Evolutionary conservation across 805 yeast genomes (phyloP), one percentile per base, ranked within the genome.

Genomic region (Spathaspora boniae): DNA sequence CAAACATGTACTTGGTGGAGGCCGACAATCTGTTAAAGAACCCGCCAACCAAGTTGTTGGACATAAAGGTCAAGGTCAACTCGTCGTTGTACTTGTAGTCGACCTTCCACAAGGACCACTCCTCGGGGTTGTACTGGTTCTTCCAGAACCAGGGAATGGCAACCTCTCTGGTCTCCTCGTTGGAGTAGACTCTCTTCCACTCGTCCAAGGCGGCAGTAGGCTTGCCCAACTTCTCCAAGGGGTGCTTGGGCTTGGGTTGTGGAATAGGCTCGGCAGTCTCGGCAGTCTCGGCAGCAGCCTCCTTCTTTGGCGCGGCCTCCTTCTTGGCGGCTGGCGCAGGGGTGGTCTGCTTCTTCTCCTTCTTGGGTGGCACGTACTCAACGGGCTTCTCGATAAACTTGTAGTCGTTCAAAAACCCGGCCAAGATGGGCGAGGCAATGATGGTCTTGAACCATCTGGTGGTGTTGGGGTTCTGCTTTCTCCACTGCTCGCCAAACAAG

Each of bases 111-210:
- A 91, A 65, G 38, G 98, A 89, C 87, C 89, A 91, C 70, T 91
- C 98, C 47, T 79, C 74, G 48, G 93, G 80, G 72, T 91, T 82
- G 76, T 74, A 91, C 73, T 84, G 81, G 64, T 83, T 84, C 48
- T 70, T 59, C 96, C 96, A 93, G 89, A 91, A 93, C 89, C 91
- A 93, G 63, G 98, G 98, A 52, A 91, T 74, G 49, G 97, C 95
- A 50, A 68, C 80, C 62, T 79, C 82, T 72, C 97, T 86, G 62
- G 98, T 91, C 57, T 93, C 98, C 72, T 87, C 91, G 78, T 91
- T 93, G 47, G 97, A 88, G 82, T 93, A 91, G 49, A 70, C 70
- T 74, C 96, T 84, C 80, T 93, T 93, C 94, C 96, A 89, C 68
- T 86, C 93, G 60, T 91, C 97, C 46, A 91, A 55, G 43, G 78